phyloP scores from a whole-genome alignment of 495 filamentous ascomycete genomes.

The Daldinia childiae region DNA sequence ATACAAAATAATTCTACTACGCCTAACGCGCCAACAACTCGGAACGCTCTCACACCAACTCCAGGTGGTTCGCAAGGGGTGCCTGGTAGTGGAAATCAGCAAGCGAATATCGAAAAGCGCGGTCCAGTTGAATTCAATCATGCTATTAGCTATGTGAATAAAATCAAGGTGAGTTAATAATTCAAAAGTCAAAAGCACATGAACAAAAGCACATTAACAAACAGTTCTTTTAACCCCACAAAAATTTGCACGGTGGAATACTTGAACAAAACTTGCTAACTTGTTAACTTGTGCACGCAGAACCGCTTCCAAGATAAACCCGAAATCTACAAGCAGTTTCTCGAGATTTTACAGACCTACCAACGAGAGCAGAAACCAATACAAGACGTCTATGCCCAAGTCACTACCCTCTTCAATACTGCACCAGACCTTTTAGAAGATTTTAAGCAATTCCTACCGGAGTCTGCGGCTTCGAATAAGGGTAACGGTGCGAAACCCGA shows the following conservation, averaged over 20 bases:
- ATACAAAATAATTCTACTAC: conserved; percentile 66
- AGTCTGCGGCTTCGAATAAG: conserved; percentile 91
- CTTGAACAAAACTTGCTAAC: conserved; percentile 22
- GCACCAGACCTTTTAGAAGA: conserved; percentile 98
- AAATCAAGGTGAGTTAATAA: conserved; percentile 84
- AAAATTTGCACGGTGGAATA: conserved; percentile 23
- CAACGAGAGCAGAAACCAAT: conserved; percentile 98
- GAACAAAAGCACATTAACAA: conserved; percentile 1
- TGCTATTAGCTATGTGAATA: conserved; percentile 99
- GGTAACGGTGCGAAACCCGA: conserved; percentile 74
- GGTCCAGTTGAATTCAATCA: conserved; percentile 99
- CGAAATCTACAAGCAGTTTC: conserved; percentile 99
- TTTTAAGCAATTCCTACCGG: conserved; percentile 98
- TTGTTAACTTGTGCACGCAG: conserved; percentile 54
- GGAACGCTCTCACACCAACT: conserved; percentile 63
- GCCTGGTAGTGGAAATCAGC: conserved; percentile 59
- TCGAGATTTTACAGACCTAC: conserved; percentile 98
- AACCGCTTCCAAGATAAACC: conserved; percentile 95
- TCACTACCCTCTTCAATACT: conserved; percentile 90
- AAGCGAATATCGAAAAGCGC: conserved; percentile 78
- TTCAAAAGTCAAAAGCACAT: neutral
- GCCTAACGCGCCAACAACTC: conserved; percentile 50
- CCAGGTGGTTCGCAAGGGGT: conserved; percentile 52
- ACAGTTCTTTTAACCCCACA: conserved; percentile 18
- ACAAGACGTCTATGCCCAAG: conserved; percentile 97